phyloP scores from a whole-genome alignment of 169 alveolate genomes.

The Ichthyophthirius multifiliis region DNA sequence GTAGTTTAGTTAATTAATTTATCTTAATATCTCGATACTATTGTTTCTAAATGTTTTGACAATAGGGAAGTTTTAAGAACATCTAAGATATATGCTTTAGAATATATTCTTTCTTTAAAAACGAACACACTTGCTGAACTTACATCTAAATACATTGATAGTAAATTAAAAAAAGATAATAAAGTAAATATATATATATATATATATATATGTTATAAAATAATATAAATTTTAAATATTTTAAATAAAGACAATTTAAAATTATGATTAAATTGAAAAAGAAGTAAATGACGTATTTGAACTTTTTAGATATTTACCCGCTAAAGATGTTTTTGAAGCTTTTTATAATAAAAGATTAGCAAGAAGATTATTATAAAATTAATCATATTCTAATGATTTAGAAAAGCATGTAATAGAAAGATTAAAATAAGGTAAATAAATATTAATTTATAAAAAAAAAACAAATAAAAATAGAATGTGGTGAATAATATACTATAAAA shows the following conservation, averaged over 20 bases:
- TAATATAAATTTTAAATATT: too few species aligned
- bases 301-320: constrained; percentile 49
- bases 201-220: too few species aligned
- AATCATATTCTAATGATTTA: constrained; percentile 38
- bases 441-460: not conserved
- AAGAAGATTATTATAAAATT: constrained; percentile 48
- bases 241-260: constrained; percentile 12
- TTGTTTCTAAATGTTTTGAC: constrained; percentile 42
- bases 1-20: constrained; percentile 34
- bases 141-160: constrained; percentile 48
- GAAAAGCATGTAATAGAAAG: constrained; percentile 49
- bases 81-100: constrained; percentile 33
- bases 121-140: constrained; percentile 29
- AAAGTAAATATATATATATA: not conserved
- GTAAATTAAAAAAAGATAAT: constrained; percentile 34
- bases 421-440: constrained; percentile 16
- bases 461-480: constrained; percentile 58
- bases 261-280: constrained; percentile 29
- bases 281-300: constrained; percentile 36
- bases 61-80: constrained; percentile 6
- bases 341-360: constrained; percentile 53
- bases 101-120: constrained; percentile 31
- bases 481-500: constrained; percentile 47
- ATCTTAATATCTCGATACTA: constrained; percentile 11
- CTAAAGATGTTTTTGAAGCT: constrained; percentile 71